A percentile compares a stretch with the other conserved stretches of the same genome.
Conservation (phyloP, 2,329 filamentous ascomycete species). For the Arthrobotrys conoides region DNA sequence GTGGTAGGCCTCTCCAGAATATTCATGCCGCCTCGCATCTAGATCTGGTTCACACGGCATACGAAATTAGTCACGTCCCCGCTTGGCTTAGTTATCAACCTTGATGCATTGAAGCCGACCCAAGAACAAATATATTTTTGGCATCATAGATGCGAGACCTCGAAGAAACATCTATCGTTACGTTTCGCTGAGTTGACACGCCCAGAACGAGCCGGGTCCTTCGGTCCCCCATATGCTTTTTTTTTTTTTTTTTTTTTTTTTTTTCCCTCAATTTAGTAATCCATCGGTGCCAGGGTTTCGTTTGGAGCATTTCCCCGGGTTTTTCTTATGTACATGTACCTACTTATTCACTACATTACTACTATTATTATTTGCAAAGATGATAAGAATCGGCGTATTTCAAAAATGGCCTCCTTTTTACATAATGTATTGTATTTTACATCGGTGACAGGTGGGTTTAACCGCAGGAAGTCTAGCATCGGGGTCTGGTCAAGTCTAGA, state of each 20-base stretch:
- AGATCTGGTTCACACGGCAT: background rate
- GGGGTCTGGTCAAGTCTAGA: conserved; percentile 23
- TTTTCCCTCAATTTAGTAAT: conserved; percentile 28
- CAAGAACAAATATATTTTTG: background rate
- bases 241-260: conserved; percentile 1
- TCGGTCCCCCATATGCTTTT: background rate
- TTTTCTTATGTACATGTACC: no score
- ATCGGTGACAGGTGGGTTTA: conserved; percentile 12
- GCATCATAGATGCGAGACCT: background rate
- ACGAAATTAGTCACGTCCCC: background rate
- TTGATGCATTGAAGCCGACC: background rate
- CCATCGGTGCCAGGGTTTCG: conserved; percentile 25
- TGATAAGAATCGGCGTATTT: conserved; percentile 20
- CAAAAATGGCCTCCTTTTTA: conserved; percentile 7
- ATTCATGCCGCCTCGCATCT: background rate
- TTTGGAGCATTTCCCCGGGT: conserved; percentile 35
- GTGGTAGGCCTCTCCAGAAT: conserved; percentile 32
- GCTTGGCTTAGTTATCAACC: background rate
- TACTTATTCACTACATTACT: background rate
- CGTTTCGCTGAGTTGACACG: conserved; percentile 3
- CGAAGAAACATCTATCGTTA: background rate
- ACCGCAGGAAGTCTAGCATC: conserved; percentile 23
- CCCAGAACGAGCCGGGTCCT: background rate
- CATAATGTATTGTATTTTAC: conserved; percentile 22
- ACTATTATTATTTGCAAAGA: conserved; percentile 4